Evolutionary conservation across 1,284 basidiomycete species (phyloP), one percentile per base, ranked within the genome.

Genomic region (Vanrija pseudolonga): DNA sequence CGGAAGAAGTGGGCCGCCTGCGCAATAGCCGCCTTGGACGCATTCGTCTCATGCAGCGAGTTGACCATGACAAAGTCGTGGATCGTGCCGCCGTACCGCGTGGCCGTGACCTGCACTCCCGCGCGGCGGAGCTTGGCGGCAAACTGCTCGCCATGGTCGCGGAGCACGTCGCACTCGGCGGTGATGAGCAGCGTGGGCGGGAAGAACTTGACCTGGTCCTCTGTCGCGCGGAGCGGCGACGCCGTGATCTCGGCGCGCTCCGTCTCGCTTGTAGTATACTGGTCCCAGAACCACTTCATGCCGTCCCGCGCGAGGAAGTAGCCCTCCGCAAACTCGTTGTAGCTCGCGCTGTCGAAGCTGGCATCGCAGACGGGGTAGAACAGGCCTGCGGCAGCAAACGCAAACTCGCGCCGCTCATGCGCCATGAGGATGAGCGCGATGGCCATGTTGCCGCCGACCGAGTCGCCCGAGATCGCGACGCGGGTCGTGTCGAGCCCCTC

Each of bases 261-360:
- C 14, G 12, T 17, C 32, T 42, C 41, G 47, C 52, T 44, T 0
- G 45, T 40, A 8, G 53, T 32, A 44, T 59, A 59, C 53, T 51
- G 50, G 50, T 59, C 57, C 57, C 57, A 59, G 50, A 59, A 59
- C 57, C 57, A 59, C 53, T 55, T 59, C 57, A 59, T 59, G 43
- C 50, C 57, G 39, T 59, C 53, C 28, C 50, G 47, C 7, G 47
- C 36, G 47, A 59, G 53, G 45, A 52, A 59, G 43, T 55, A 59
- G 22, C 57, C 57, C 14, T 8, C 24, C 0, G 39, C 47, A 44
- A 59, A 59, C 57, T 59, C 50, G 26, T 53, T 51, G 57, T 59
- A 59, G 11, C 19, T 28, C 9, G 22, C 44, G 9, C 42, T 50
- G 5, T 59, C 57, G 38, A 59, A 59, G 57, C 50, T 47, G 20